Conservation (phyloP, 495 filamentous ascomycete species). For the Aspergillus baeticus region DNA sequence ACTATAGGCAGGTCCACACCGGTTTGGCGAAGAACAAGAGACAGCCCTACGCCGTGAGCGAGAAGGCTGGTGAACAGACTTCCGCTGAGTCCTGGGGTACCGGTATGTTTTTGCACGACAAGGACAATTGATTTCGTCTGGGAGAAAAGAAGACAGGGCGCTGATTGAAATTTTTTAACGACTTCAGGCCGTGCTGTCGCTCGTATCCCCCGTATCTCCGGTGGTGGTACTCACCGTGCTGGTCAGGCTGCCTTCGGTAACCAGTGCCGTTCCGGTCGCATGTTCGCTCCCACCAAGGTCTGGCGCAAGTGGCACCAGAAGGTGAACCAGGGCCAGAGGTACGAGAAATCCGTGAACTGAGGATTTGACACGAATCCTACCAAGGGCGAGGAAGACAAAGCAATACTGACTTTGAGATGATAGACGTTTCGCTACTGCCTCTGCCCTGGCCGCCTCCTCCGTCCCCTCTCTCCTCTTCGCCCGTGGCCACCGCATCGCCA, state of each 20-base stretch:
- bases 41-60: conserved; percentile 98
- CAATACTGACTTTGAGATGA: not conserved
- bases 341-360: conserved; percentile 26
- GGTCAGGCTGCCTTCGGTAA: conserved; percentile 99
- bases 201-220: conserved; percentile 99
- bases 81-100: conserved; percentile 99
- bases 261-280: conserved; percentile 98
- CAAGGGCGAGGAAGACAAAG: not conserved
- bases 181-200: conserved; percentile 90
- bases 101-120: conserved; percentile 66
- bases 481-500: conserved; percentile 91
- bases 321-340: conserved; percentile 97
- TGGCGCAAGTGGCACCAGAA: conserved; percentile 99
- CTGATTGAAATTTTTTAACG: conserved; percentile 24
- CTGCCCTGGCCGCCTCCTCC: conserved; percentile 93
- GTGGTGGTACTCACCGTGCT: conserved; percentile 99
- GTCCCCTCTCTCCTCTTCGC: conserved; percentile 91
- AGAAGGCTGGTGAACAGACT: conserved; percentile 99
- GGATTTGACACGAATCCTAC: too few relatives aligned
- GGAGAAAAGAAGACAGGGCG: not conserved
- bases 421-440: conserved; percentile 95
- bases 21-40: conserved; percentile 99
- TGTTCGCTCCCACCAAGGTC: conserved; percentile 99
- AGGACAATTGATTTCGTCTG: conserved; percentile 16
- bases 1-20: conserved; percentile 77